Conservation (phyloP, 1,139 yeast species). For the Hyphopichia wangnamkhiaoensis region DNA sequence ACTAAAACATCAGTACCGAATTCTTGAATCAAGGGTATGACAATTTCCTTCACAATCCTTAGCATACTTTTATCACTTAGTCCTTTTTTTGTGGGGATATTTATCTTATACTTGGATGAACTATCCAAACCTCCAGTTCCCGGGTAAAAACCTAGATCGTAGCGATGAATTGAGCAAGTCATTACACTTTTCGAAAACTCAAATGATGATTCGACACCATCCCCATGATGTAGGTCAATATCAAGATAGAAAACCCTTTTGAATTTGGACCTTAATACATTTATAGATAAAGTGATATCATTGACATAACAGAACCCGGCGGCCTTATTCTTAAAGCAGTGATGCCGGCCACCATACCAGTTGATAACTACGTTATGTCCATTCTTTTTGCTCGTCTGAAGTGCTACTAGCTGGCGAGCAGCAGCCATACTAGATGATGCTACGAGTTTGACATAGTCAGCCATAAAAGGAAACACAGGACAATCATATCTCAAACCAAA, state of each 20-base stretch:
- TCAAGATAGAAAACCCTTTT: conserved; percentile 64
- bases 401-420: conserved; percentile 33
- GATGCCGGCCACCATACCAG: conserved; percentile 85
- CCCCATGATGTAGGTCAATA: conserved; percentile 77
- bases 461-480: conserved; percentile 57
- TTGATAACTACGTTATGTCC: conserved; percentile 42
- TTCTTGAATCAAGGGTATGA: conserved; percentile 41
- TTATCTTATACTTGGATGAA: conserved; percentile 39
- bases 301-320: conserved; percentile 78
- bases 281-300: conserved; percentile 61
- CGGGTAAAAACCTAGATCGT: conserved; percentile 70
- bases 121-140: conserved; percentile 55
- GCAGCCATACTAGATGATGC: conserved; percentile 64
- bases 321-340: conserved; percentile 55
- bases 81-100: conserved; percentile 62
- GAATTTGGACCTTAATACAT: conserved; percentile 43
- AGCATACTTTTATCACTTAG: conserved; percentile 46
- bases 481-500: conserved; percentile 63
- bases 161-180: conserved; percentile 65
- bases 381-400: background rate
- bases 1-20: conserved; percentile 56
- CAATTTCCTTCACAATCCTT: conserved; percentile 38
- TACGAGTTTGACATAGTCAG: conserved; percentile 47
- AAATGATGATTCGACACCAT: conserved; percentile 74
- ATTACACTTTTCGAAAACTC: conserved; percentile 54